These are phyloP conservation scores for Dothideomycetidae sp. DNA, from an alignment of 2,329 filamentous ascomycete species.

Conservation along the genomic window DNA sequence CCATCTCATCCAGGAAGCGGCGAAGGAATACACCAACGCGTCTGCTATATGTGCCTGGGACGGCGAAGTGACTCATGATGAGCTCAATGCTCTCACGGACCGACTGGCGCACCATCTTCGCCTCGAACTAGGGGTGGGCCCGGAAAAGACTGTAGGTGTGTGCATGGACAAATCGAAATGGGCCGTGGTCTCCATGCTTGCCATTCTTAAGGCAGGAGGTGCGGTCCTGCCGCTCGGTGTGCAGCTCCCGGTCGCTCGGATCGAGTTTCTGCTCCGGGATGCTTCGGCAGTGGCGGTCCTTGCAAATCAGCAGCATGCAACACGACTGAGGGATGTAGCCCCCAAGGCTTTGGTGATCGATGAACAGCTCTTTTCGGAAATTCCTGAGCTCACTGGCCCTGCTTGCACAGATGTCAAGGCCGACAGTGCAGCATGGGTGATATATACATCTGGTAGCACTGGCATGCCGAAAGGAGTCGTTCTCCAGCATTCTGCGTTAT, in stretches of 20 bases:
- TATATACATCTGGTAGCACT: slow-evolving; percentile 72
- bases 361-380: background rate
- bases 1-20: slow-evolving; percentile 4
- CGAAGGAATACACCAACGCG: background rate
- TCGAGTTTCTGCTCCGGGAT: slow-evolving; percentile 17
- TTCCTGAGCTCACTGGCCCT: slow-evolving; percentile 9
- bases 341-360: background rate
- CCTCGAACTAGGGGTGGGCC: background rate
- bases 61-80: slow-evolving; percentile 1
- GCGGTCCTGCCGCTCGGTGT: slow-evolving; percentile 19
- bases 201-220: slow-evolving; percentile 24
- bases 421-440: slow-evolving; percentile 5
- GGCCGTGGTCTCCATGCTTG: slow-evolving; percentile 24
- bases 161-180: slow-evolving; percentile 19
- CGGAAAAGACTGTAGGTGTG: slow-evolving; percentile 15
- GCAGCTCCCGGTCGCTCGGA: slow-evolving; percentile 16
- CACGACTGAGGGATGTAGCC: background rate
- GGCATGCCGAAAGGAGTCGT: slow-evolving; percentile 72
- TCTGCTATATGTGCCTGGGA: slow-evolving; percentile 7
- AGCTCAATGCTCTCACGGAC: slow-evolving; percentile 1
- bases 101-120: slow-evolving; percentile 4
- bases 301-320: background rate
- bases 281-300: slow-evolving; percentile 9
- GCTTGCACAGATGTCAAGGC: slow-evolving; percentile 19
- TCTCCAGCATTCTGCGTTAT: slow-evolving; percentile 47